Evolutionary conservation across 2,329 filamentous ascomycete species (phyloP).

Genomic region (Sclerotinia subarctica): DNA sequence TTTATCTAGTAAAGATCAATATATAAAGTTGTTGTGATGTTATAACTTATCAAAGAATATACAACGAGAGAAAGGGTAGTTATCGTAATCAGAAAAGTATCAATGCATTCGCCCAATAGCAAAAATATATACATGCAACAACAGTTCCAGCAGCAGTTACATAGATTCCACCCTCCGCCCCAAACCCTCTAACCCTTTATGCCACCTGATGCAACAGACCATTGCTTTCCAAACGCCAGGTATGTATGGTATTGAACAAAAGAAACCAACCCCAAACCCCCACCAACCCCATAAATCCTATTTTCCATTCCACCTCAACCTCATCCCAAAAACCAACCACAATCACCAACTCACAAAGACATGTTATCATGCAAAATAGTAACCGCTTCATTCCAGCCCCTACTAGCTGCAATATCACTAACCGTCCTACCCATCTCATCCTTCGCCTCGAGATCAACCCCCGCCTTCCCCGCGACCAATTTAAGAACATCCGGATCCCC

Average conservation of each 20-base stretch:
- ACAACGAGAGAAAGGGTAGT: neutral
- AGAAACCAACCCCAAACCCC: neutral
- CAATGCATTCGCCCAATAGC: neutral
- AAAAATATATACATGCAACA: neutral
- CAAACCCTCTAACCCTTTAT: neutral
- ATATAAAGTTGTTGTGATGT: too few relatives aligned
- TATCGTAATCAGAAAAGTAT: neutral
- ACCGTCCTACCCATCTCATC: conserved; percentile 56
- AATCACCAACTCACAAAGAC: conserved; percentile 6
- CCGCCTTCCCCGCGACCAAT: conserved; percentile 49
- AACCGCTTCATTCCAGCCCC: conserved; percentile 58
- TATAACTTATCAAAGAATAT: too few relatives aligned
- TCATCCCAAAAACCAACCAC: neutral
- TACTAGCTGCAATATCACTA: conserved; percentile 54
- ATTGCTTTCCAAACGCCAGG: neutral
- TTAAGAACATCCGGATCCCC: conserved; percentile 54
- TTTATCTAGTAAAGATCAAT: too few relatives aligned
- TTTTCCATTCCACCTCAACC: neutral
- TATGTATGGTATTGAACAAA: neutral
- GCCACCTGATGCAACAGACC: neutral
- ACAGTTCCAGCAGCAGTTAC: neutral
- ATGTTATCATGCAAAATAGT: conserved; percentile 20
- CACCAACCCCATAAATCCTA: neutral
- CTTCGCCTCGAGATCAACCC: conserved; percentile 49
- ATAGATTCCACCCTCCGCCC: neutral